Base-by-base conservation (phyloP, 768 basidiomycete species). In the Tulasnella sp. region DNA sequence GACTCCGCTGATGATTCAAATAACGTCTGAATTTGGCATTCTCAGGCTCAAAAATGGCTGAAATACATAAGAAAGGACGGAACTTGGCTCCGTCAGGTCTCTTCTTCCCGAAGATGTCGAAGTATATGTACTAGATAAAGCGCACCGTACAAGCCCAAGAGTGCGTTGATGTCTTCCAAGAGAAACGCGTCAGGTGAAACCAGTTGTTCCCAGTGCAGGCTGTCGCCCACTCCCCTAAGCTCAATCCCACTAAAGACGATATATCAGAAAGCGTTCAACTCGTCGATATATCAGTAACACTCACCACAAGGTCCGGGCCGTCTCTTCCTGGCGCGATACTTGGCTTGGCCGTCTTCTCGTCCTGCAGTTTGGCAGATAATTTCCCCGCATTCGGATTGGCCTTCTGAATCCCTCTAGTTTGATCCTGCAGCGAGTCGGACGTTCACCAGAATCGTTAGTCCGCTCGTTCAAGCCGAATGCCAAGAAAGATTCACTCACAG, bases 351-450 rank as follows among this genome's bases (percentile, higher is more conserved):
- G 52, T 40, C 32, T 65, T 72, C 62, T 64, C 37, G 63, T 41
- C 39, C 36, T 72, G 19, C 12, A 72, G 59, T 29, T 39, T 37
- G 37, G 62, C 62, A 39, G 71, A 3, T 35, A 72, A 59, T n/a
- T 65, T 62, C 16, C 71, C 71, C 22, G 32, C 37, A 12, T 69
- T 69, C 14, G 69, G 69, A 35, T 69, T 72, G 7, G 62, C 65
- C 37, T n/a, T 37, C 37, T 37, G 37, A 62, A 39, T 72, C 3
- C 71, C 63, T 39, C 62, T 37, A 32, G 8, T 26, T 41, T 39
- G 40, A 16, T 26, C n/a, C 63, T 63, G 8, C 34, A 26, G 1
- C 32, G 40, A 47, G 40, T 1, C 22, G 14, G 14, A 5, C 3
- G 29, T 26, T 26, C 22, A 11, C 14, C n/a, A n/a, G n/a, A n/a